phyloP scores from a whole-genome alignment of 768 basidiomycete genomes.

The Harrya chromipes region DNA sequence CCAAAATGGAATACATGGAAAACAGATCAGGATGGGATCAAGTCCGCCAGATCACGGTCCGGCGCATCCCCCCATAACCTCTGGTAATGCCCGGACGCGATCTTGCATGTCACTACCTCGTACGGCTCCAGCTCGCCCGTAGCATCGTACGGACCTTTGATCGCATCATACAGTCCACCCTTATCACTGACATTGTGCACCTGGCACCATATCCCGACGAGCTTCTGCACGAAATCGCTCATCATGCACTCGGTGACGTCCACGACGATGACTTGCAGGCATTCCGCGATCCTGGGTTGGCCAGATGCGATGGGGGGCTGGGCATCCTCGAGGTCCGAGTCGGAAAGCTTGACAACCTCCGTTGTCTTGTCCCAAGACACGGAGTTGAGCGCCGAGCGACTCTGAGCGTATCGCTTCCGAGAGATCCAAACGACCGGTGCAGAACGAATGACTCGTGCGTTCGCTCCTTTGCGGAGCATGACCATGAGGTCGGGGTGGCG shows the following conservation, averaged over 20 bases:
- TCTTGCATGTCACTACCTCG: conserved; percentile 4
- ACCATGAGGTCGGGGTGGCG: conserved; percentile 32
- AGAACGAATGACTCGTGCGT: conserved; percentile 27
- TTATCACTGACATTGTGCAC: conserved; percentile 23
- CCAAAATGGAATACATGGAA: neutral
- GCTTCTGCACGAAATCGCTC: conserved; percentile 28
- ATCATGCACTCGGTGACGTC: conserved; percentile 28
- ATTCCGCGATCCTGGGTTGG: conserved; percentile 20
- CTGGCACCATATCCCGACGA: conserved; percentile 28
- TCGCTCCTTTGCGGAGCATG: conserved; percentile 29
- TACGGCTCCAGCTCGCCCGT: conserved; percentile 28
- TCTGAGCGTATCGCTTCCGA: conserved; percentile 26
- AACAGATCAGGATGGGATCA: conserved; percentile 2
- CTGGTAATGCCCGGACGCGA: conserved; percentile 20
- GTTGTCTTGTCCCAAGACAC: conserved; percentile 24
- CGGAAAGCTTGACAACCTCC: conserved; percentile 16
- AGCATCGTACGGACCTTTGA: conserved; percentile 22
- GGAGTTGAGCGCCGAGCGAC: conserved; percentile 22
- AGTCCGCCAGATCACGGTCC: neutral
- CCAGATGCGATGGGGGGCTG: conserved; percentile 23
- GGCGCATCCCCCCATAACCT: conserved; percentile 27
- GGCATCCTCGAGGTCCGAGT: conserved; percentile 25
- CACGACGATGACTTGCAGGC: conserved; percentile 30
- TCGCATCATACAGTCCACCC: conserved; percentile 16
- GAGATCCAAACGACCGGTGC: conserved; percentile 25